Evolutionary conservation across 2,329 filamentous ascomycete species (phyloP).

Genomic region (Exophiala phaeomuriformis): DNA sequence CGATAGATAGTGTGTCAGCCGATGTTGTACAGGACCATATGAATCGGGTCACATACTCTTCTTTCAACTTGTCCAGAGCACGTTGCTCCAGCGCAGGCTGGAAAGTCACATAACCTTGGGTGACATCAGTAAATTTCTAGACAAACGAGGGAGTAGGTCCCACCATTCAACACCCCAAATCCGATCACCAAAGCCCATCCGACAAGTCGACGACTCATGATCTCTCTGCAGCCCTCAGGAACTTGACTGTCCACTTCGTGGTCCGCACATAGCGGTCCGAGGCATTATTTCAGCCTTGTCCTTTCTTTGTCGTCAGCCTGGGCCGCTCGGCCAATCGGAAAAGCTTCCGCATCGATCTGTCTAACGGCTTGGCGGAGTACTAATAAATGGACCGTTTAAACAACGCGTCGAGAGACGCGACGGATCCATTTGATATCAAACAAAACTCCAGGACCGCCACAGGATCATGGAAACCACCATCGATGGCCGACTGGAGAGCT

Average conservation of each 20-base stretch:
- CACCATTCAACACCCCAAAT: constrained; percentile 38
- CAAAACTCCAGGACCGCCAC: neutral
- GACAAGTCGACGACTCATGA: constrained; percentile 35
- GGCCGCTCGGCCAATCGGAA: neutral
- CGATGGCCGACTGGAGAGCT: constrained; percentile 39
- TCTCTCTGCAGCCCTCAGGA: constrained; percentile 12
- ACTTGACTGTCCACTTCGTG: neutral
- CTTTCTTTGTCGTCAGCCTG: neutral
- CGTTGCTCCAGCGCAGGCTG: constrained; percentile 37
- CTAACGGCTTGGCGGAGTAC: neutral
- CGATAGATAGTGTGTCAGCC: neutral
- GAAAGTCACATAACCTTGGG: constrained; percentile 39
- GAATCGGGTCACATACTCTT: constrained; percentile 8
- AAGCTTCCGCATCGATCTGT: neutral
- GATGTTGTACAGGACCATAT: neutral
- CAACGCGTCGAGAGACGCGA: constrained; percentile 3
- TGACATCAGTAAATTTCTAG: neutral
- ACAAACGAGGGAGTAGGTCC: neutral
- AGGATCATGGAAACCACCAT: constrained; percentile 20
- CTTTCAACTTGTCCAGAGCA: constrained; percentile 29
- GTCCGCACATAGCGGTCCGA: neutral
- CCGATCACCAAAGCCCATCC: constrained; percentile 35
- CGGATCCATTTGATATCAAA: constrained; percentile 2
- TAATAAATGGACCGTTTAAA: neutral
- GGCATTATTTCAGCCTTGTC: neutral